Evolutionary conservation across 2,329 filamentous ascomycete genomes (phyloP), one percentile per base, ranked within the genome.

Genomic region (Acrocalymma vagum): DNA sequence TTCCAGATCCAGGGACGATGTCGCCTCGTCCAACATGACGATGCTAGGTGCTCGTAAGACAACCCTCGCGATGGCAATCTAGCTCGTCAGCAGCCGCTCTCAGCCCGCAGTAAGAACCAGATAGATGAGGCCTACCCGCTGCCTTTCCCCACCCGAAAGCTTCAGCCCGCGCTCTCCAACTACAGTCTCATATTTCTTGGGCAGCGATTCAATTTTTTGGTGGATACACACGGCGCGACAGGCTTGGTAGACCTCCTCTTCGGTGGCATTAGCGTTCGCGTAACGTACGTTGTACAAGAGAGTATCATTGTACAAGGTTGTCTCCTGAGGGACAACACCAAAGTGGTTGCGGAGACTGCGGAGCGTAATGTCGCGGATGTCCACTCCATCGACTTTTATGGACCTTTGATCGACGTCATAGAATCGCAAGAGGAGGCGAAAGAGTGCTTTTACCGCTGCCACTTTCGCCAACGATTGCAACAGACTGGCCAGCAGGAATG

Each of bases 21-120:
- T 71, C 0, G 90, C 85, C 71, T 95, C 90, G 59, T 95, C 90
- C 1, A 95, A 78, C 10, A 95, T 84, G 4, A 95, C 78, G 26
- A 95, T 78, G 55, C 92, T 87, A 0, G 88, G 86, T 42, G 80
- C 79, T 69, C 91, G 90, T 62, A 93, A 80, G 38, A 91, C 75
- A 9, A 88, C 86, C 3, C 90, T 81, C 10, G 83, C 83, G 60
- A 86, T 85, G 4, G 83, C 82, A 18, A 86, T 75, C 36, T 46
- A 17, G 71, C 27, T 76, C 72, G 3, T 23, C 5, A 14, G 15
- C 14, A 82, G 71, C 0, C 82, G 9, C 68, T 53, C n/a, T n/a
- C n/a, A n/a, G n/a, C n/a, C n/a, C n/a, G n/a, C 80, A 80, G 48
- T 80, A 61, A 15, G 78, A 71, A 0, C 78, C 80, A n/a, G n/a